Percentiles rank a stretch among this genome's conserved stretches.
phyloP scores from a whole-genome alignment of 176 grass and related monocot species.

The Phragmites australis region DNA sequence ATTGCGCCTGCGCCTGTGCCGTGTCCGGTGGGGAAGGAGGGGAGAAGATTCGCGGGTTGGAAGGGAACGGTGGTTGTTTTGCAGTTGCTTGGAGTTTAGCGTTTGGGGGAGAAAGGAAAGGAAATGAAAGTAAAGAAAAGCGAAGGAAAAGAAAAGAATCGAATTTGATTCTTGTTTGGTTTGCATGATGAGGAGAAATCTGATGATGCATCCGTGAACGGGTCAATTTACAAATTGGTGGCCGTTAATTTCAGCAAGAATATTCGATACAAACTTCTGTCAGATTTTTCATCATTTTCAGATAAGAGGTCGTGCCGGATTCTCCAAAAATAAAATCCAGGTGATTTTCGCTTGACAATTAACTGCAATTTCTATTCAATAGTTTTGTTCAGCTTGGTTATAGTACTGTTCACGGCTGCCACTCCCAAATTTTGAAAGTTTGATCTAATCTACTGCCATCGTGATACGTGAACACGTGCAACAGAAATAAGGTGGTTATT shows the following conservation, averaged over 20 bases:
- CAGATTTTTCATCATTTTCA: not conserved
- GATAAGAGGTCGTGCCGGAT: no score
- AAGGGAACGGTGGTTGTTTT: slow-evolving; percentile 12
- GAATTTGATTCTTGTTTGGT: slow-evolving; percentile 37
- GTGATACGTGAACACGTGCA: not conserved
- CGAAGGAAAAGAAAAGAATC: not conserved
- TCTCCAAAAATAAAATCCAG: no score
- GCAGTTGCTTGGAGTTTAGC: slow-evolving; percentile 31
- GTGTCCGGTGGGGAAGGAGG: slow-evolving; percentile 42
- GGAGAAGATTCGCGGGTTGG: slow-evolving; percentile 35
- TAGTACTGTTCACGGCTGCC: no score
- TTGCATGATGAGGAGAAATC: not conserved
- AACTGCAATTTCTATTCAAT: no score
- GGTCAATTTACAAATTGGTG: no score
- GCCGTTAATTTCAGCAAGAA: not conserved
- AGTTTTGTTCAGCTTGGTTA: no score
- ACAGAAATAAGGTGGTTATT: no score
- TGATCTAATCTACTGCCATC: no score
- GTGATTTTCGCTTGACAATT: no score
- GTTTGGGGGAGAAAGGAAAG: not conserved
- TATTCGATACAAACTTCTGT: not conserved
- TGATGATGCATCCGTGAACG: not conserved
- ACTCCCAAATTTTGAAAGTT: no score
- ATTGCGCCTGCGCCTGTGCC: no score
- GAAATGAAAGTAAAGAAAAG: not conserved